phyloP scores from a whole-genome alignment of 345 rosid species.

The Reutealis trisperma region DNA sequence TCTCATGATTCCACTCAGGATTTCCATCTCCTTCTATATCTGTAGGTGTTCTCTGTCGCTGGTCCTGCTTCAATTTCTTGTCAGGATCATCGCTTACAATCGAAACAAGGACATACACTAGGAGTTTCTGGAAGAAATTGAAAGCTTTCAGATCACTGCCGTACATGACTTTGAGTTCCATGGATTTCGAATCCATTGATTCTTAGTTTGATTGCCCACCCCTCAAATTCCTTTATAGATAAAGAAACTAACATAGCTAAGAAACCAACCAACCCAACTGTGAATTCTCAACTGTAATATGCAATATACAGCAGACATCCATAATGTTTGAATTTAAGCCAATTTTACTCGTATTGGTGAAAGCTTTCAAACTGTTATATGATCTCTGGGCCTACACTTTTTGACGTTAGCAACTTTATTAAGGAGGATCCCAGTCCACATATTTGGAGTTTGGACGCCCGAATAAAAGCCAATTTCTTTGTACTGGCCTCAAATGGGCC shows the following conservation, averaged over 20 bases:
- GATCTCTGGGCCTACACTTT: not conserved
- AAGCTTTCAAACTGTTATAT: conserved; percentile 2
- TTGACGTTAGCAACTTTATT: no score
- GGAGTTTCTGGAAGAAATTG: conserved; percentile 63
- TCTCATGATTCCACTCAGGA: conserved; percentile 60
- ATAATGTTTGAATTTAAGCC: no score
- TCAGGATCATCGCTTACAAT: conserved; percentile 32
- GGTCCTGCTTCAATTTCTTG: conserved; percentile 27
- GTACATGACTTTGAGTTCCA: conserved; percentile 43
- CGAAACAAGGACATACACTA: conserved; percentile 41
- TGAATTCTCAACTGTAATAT: not conserved
- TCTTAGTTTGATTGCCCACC: not conserved
- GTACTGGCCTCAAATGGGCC: not conserved
- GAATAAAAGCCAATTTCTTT: not conserved
- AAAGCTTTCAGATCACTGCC: conserved; percentile 47
- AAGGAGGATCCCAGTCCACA: not conserved
- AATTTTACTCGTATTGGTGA: not conserved
- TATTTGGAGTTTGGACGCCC: not conserved
- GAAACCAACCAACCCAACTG: not conserved
- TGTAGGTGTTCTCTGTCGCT: conserved; percentile 40
- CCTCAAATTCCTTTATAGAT: not conserved
- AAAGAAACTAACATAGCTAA: not conserved
- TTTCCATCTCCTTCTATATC: conserved; percentile 47
- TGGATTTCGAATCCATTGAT: conserved; percentile 16
- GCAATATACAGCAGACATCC: not conserved